Evolutionary conservation across 495 filamentous ascomycete genomes (phyloP).

Genomic region (Parathielavia appendiculata): DNA sequence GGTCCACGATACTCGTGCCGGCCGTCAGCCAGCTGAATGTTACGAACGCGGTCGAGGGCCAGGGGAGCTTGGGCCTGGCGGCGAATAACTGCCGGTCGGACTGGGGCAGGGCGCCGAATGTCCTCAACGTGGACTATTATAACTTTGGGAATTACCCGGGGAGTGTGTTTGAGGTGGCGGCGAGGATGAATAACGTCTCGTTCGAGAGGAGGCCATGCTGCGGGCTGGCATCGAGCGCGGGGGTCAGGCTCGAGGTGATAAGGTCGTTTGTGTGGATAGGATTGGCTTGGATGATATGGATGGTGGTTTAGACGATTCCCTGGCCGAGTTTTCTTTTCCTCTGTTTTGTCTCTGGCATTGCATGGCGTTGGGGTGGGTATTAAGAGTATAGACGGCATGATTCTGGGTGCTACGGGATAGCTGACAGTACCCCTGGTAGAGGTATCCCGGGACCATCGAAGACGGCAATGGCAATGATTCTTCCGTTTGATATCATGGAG

Average conservation of each 20-base stretch:
- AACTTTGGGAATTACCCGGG: conserved; percentile 62
- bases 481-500: no score
- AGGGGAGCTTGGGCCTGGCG: conserved; percentile 67
- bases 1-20: conserved; percentile 64
- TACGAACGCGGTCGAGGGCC: conserved; percentile 64
- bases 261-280: conserved; percentile 11
- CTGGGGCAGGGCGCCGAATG: conserved; percentile 74
- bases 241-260: conserved; percentile 13
- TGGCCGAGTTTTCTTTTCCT: neutral
- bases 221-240: conserved; percentile 40
- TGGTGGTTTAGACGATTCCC: conserved; percentile 2
- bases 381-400: neutral
- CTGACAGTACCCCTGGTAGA: neutral
- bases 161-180: conserved; percentile 89
- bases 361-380: conserved; percentile 8
- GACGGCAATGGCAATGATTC: neutral
- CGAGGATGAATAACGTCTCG: conserved; percentile 76
- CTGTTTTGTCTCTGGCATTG: conserved; percentile 1
- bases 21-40: conserved; percentile 58
- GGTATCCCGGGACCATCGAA: neutral
- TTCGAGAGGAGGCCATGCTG: conserved; percentile 71
- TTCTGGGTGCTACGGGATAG: neutral
- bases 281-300: conserved; percentile 17
- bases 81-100: conserved; percentile 59
- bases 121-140: conserved; percentile 88